A percentile compares a stretch with the other conserved stretches of the same genome.
Conservation (phyloP, 2,329 filamentous ascomycete species). For the Incumbomyces delicatus region DNA sequence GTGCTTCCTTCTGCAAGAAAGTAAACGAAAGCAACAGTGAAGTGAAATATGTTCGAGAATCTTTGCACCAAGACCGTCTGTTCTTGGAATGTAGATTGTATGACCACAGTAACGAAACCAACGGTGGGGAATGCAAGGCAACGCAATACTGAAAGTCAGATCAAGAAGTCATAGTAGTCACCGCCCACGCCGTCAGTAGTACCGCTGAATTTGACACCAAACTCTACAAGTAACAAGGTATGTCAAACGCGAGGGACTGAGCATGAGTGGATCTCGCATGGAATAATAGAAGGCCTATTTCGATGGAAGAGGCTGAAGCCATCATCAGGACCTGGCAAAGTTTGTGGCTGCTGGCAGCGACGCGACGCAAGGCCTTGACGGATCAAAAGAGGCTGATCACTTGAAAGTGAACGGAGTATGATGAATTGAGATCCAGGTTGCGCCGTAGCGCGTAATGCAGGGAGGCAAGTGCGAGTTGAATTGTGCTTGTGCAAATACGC, state of each 20-base stretch:
- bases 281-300: slow-evolving; percentile 4
- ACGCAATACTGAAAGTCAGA: slow-evolving; percentile 6
- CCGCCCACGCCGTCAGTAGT: slow-evolving; percentile 5
- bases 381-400: slow-evolving; percentile 15
- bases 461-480: slow-evolving; percentile 6
- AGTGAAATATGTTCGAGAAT: slow-evolving; percentile 6
- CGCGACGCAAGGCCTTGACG: slow-evolving; percentile 7
- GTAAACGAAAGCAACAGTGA: neutral
- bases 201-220: slow-evolving; percentile 7
- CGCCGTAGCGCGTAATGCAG: slow-evolving; percentile 9
- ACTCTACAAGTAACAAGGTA: slow-evolving; percentile 6
- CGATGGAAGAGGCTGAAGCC: neutral
- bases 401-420: slow-evolving; percentile 10
- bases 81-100: slow-evolving; percentile 4
- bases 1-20: slow-evolving; percentile 30
- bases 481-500: slow-evolving; percentile 9
- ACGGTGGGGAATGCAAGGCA: slow-evolving; percentile 12
- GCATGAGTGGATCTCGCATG: slow-evolving; percentile 8
- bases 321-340: slow-evolving; percentile 6
- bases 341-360: slow-evolving; percentile 8
- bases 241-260: slow-evolving; percentile 7
- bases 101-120: slow-evolving; percentile 3
- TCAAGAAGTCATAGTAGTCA: slow-evolving; percentile 8
- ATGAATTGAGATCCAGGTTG: slow-evolving; percentile 5
- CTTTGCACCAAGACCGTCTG: neutral